Base-by-base conservation (phyloP, 2,329 filamentous ascomycete genomes). In the Onygenales sp. region DNA sequence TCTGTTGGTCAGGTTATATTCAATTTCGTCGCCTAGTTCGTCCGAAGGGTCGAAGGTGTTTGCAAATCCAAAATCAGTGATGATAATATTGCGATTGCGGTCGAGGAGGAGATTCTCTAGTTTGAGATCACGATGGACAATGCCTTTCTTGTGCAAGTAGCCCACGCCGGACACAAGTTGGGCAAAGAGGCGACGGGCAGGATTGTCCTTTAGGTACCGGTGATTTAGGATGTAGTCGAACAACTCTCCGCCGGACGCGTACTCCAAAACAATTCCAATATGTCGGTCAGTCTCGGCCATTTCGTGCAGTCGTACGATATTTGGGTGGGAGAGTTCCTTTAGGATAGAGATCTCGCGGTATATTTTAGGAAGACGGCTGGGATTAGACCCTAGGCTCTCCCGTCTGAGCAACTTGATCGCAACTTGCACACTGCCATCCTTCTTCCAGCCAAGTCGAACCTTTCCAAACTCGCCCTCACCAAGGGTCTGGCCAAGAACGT, bases 181-280 rank as follows among this genome's bases (percentile, higher is more conserved):
- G 21, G 93, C 92, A 68, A 98, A 98, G 33, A 98, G 75, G 52
- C 91, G 83, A 54, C 93, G 85, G 35, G 93, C 93, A 2, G 91
- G 85, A 59, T 89, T 85, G 69, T 98, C 93, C 68, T 97, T 97
- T 32, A 98, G 78, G 68, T 97, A 98, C 57, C 93, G 84, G 69
- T 98, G 90, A 66, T 95, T 95, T 56, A 98, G 77, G 62, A 98
- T 98, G 72, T 96, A 95, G 72, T 98, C 93, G 70, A 98, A 98
- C 2, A 98, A 81, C 71, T 98, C 93, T 56, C 93, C 93, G 17
- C 93, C 93, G 0, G 93, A 98, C 5, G 93, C 93, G 68, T 98
- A 98, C 72, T 98, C 93, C 63, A 98, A 81, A 62, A 98, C 95
- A 65, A 98, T 97, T 60, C 93, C 93, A 70, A 97, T 98, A 63